These are phyloP conservation scores for Picea abies DNA, from an alignment of 83 land plant species.

Conservation along the genomic window DNA sequence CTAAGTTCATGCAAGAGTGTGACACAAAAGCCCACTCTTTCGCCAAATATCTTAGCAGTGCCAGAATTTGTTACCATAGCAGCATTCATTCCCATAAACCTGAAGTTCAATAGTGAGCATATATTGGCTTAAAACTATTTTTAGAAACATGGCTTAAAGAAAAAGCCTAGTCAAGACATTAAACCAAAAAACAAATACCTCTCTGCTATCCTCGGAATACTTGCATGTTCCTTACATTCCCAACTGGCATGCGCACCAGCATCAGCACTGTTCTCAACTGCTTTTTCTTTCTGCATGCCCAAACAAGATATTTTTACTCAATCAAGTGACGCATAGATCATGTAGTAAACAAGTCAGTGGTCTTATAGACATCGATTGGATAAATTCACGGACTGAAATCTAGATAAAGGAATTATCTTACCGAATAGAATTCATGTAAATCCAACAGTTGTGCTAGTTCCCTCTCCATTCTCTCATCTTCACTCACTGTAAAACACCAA, in stretches of 20 bases:
- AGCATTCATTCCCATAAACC: slow-evolving; percentile 80
- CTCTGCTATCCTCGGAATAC: slow-evolving; percentile 20
- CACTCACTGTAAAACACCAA: slow-evolving; percentile 41
- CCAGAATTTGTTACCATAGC: slow-evolving; percentile 45
- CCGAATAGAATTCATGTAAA: slow-evolving; percentile 37
- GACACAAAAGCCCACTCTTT: slow-evolving; percentile 31
- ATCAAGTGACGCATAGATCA: neutral
- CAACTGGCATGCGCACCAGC: neutral
- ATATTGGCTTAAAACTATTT: neutral
- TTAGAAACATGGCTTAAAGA: neutral
- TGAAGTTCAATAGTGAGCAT: slow-evolving; percentile 18
- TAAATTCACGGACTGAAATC: neutral
- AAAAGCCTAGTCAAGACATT: neutral
- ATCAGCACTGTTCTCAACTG: neutral
- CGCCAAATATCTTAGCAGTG: slow-evolving; percentile 33
- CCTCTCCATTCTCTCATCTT: slow-evolving; percentile 46
- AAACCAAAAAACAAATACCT: slow-evolving; percentile 19
- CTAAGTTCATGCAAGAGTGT: slow-evolving; percentile 20
- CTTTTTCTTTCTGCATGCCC: slow-evolving; percentile 4
- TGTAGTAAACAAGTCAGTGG: neutral
- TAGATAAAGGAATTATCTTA: neutral
- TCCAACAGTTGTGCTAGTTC: slow-evolving; percentile 70
- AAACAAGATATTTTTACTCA: neutral
- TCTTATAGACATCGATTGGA: neutral
- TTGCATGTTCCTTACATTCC: neutral